Evolutionary conservation across 192 early-diverging fungal genomes (phyloP).

Genomic region (Lunasporangiospora selenospora): DNA sequence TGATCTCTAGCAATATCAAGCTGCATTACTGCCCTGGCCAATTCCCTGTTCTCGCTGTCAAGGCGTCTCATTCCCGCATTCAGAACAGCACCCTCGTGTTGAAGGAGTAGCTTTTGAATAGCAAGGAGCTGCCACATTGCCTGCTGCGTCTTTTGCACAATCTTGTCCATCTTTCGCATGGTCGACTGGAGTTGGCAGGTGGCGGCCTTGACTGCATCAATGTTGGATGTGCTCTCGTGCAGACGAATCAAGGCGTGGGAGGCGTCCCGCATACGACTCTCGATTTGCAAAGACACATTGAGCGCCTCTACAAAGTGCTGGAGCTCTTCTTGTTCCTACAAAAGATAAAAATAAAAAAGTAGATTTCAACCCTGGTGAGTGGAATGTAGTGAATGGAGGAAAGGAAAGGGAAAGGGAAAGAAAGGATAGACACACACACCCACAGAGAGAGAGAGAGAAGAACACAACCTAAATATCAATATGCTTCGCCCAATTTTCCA

Average conservation of each 20-base stretch:
- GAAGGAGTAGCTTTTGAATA: slow-evolving; percentile 16
- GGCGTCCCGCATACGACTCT: slow-evolving; percentile 37
- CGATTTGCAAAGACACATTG: slow-evolving; percentile 29
- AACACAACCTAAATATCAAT: too few species aligned
- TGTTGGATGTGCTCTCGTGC: slow-evolving; percentile 15
- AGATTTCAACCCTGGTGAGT: too few species aligned
- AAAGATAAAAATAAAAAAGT: background rate
- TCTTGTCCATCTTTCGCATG: slow-evolving; percentile 22
- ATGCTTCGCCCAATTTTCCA: too few species aligned
- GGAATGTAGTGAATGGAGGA: too few species aligned
- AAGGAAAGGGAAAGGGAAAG: too few species aligned
- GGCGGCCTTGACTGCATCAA: slow-evolving; percentile 13
- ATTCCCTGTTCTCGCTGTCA: slow-evolving; percentile 35
- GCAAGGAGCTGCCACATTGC: slow-evolving; percentile 23
- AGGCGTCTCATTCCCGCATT: slow-evolving; percentile 27
- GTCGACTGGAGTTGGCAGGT: slow-evolving; percentile 17
- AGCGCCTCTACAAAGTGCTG: slow-evolving; percentile 28
- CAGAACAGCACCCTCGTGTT: slow-evolving; percentile 38
- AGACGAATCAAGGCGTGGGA: slow-evolving; percentile 28
- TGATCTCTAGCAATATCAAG: slow-evolving; percentile 13
- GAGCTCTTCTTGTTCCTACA: slow-evolving; percentile 32
- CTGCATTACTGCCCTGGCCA: slow-evolving; percentile 21
- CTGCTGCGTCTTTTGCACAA: slow-evolving; percentile 20
- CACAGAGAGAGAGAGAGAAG: too few species aligned
- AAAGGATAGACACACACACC: too few species aligned